Percentiles rank a stretch among this genome's conserved stretches.
Evolutionary conservation across 1,284 basidiomycete species (phyloP).

Genomic region (Porogramme epimiltina): DNA sequence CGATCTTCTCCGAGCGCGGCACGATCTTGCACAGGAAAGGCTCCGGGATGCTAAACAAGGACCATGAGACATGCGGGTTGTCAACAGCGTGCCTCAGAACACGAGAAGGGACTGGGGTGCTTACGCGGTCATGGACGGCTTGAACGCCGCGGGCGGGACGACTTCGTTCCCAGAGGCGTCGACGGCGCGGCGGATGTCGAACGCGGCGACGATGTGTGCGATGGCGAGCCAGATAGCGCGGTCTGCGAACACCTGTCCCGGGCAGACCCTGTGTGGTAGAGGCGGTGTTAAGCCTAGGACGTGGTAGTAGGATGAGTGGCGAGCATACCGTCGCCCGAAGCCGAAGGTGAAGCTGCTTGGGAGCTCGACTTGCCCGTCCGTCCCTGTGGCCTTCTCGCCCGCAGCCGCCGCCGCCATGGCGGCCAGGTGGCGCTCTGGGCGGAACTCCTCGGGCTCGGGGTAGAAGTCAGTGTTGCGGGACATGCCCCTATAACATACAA

Average conservation of each 20-base stretch:
- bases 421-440: slow-evolving; percentile 27
- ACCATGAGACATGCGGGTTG: too few relatives aligned
- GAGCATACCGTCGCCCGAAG: slow-evolving; percentile 38
- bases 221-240: slow-evolving; percentile 28
- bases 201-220: slow-evolving; percentile 25
- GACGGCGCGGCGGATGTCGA: slow-evolving; percentile 25
- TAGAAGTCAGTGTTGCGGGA: slow-evolving; percentile 22
- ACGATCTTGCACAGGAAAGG: slow-evolving; percentile 11
- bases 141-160: slow-evolving; percentile 23
- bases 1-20: slow-evolving; percentile 9
- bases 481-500: slow-evolving; percentile 27
- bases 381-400: too few relatives aligned
- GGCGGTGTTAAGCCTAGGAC: background rate
- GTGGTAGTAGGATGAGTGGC: background rate
- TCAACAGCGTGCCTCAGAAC: too few relatives aligned
- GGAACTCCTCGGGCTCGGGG: slow-evolving; percentile 27
- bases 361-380: background rate
- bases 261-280: slow-evolving; percentile 22
- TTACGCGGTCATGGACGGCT: slow-evolving; percentile 16
- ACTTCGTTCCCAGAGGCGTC: slow-evolving; percentile 26
- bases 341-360: slow-evolving; percentile 16
- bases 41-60: slow-evolving; percentile 6
- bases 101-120: background rate
- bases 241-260: slow-evolving; percentile 31
- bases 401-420: slow-evolving; percentile 3